Evolutionary conservation across 1,284 basidiomycete species (phyloP), one percentile per base, ranked within the genome.

Genomic region (Entoloma clypeatum): DNA sequence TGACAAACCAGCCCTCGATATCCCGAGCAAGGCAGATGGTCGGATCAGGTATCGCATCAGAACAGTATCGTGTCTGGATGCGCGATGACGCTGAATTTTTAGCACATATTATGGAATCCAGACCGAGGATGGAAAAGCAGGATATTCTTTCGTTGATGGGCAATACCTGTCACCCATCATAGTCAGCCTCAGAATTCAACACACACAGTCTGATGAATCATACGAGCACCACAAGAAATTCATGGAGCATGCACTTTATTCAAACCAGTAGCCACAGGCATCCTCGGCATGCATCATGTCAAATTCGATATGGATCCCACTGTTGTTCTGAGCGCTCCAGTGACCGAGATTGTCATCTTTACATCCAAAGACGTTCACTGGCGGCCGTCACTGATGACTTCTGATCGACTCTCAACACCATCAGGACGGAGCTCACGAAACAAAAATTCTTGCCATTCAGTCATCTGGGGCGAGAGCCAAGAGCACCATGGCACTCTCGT

Each of bases 71-170:
- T 19, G 5, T n/a, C 32, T 34, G 30, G 24, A 28, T 16, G n/a
- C 17, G 5, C n/a, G n/a, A n/a, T n/a, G n/a, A 21, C 19, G 13
- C 14, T 8, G n/a, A 25, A 21, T 13, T 16, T 11, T 18, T 23
- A 54, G 52, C 23, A 23, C 43, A 5, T 31, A 44, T 31, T 44
- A 45, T 31, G 54, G 54, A 4, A 37, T 53, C 19, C 48, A 51
- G 28, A 21, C 22, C 16, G 52, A 54, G 33, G 49, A 54, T 18
- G 31, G 33, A 3, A 41, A 31, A 24, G 40, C 24, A 6, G 45
- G 26, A 24, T 45, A 54, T 19, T 28, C 44, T 23, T 28, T 48
- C 13, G 25, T 46, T 41, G 48, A 41, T 45, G 40, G 47, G 43
- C 35, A 38, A 39, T 47, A 16, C 21, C n/a, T n/a, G n/a, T n/a